phyloP scores from a whole-genome alignment of 2,329 filamentous ascomycete species.

The Xylariaceae sp. region DNA sequence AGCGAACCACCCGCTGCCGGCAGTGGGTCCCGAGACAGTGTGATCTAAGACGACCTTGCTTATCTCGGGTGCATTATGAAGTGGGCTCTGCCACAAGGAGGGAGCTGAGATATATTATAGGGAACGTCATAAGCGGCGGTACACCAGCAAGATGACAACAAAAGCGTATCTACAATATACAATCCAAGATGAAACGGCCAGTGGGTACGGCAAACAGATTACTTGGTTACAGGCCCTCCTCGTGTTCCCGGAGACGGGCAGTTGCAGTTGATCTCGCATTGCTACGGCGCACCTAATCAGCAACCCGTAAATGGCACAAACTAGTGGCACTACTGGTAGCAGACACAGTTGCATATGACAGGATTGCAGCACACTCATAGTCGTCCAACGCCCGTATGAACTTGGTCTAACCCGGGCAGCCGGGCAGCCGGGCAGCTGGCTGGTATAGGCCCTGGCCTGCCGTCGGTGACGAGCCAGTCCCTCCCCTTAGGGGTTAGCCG shows the following conservation, averaged over 20 bases:
- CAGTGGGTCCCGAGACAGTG: conserved; percentile 4
- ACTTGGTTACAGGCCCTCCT: conserved; percentile 16
- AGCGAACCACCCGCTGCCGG: background rate
- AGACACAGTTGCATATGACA: background rate
- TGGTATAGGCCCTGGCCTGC: too few species aligned
- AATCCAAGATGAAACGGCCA: conserved; percentile 1
- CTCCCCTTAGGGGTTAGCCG: too few species aligned
- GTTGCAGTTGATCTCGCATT: conserved; percentile 16
- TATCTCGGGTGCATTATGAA: background rate
- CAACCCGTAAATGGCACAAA: background rate
- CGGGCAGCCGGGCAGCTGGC: too few species aligned
- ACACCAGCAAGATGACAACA: background rate
- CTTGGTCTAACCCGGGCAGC: too few species aligned
- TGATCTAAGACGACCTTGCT: background rate
- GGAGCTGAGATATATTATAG: background rate
- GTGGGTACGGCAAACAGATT: conserved; percentile 23
- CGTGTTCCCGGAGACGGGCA: conserved; percentile 23
- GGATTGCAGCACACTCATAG: too few species aligned
- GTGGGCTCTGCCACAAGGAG: background rate
- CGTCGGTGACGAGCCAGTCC: too few species aligned
- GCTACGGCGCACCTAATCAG: background rate
- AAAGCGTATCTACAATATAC: background rate
- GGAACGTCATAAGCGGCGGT: background rate
- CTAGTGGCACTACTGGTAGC: background rate
- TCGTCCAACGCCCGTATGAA: too few species aligned